Evolutionary conservation across 768 basidiomycete species (phyloP), one percentile per base, ranked within the genome.

Genomic region (Tulasnella sp.): DNA sequence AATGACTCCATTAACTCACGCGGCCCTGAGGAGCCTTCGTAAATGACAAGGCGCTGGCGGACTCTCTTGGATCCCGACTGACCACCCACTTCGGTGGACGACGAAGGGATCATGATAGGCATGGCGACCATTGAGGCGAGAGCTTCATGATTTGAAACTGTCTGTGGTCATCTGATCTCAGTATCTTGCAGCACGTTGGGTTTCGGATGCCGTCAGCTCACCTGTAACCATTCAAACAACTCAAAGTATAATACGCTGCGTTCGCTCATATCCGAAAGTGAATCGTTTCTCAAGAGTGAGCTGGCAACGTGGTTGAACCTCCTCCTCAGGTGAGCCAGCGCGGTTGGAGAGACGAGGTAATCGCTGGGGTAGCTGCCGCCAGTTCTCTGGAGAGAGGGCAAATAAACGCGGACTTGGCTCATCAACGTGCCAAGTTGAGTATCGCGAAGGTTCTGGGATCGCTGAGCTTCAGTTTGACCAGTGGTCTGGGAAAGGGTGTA

Each of bases 71-170:
- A 65, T 29, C 59, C 57, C 17, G 58, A 70, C 61, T 73, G 75
- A 49, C 73, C 70, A 53, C 71, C 75, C n/a, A 80, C 73, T 2
- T 75, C 74, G 4, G 77, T 73, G 53, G 82, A 77, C 19, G 84
- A 84, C 3, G 78, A 75, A 19, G 82, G 79, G n/a, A 83, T 82
- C 91, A 92, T 92, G 67, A 89, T 90, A 4, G 92, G 91, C 90
- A 93, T 94, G 1, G 89, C 91, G 82, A 94, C 89, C 86, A 93
- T 92, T 62, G 87, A 89, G 15, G 90, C 90, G 42, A 96, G 72
- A 4, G 90, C 86, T 74, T 94, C 93, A 63, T 96, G 92, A 64
- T 84, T 84, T 4, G 92, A 93, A 48, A 97, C 86, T 0, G 88
- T 91, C 92, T 96, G 60, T 1, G n/a, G n/a, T n/a, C n/a, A 29